phyloP scores from a whole-genome alignment of 1,284 basidiomycete genomes.

The Baeospora myosura region DNA sequence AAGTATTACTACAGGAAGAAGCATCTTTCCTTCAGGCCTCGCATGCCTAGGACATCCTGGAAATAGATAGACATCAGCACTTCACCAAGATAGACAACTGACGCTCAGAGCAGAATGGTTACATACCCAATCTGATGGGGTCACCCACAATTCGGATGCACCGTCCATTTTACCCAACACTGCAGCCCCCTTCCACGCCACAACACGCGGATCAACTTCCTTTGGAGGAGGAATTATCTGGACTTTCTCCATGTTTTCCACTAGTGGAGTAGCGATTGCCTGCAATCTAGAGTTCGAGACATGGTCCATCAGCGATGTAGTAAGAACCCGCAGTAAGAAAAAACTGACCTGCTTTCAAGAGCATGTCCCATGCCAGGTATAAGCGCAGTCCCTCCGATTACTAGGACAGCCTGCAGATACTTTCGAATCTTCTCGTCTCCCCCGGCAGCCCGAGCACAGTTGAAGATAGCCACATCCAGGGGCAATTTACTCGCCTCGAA shows the following conservation, averaged over 20 bases:
- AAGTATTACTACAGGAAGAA: conserved; percentile 48
- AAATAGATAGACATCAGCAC: conserved; percentile 12
- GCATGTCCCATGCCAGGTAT: conserved; percentile 74
- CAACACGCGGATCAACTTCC: conserved; percentile 83
- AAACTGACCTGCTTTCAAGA: conserved; percentile 64
- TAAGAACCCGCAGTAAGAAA: conserved; percentile 4
- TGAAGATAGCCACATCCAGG: conserved; percentile 91
- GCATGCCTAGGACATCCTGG: conserved; percentile 71
- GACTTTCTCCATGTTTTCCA: conserved; percentile 75
- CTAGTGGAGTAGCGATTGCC: conserved; percentile 77
- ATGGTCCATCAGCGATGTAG: conserved; percentile 8
- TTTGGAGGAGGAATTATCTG: conserved; percentile 89
- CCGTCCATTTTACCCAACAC: conserved; percentile 90
- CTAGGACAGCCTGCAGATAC: conserved; percentile 82
- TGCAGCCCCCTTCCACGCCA: conserved; percentile 95
- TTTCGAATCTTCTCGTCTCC: conserved; percentile 88
- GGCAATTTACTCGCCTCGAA: conserved; percentile 88
- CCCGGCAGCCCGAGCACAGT: conserved; percentile 78
- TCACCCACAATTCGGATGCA: conserved; percentile 85
- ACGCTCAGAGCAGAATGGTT: conserved; percentile 8
- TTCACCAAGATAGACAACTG: neutral
- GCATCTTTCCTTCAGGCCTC: conserved; percentile 73
- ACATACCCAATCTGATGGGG: conserved; percentile 78
- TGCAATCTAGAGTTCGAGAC: conserved; percentile 49
- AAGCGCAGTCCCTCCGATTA: conserved; percentile 78